These are phyloP conservation scores for Actinomucor elegans DNA, from an alignment of 371 early-diverging fungal species.

Conservation along the genomic window DNA sequence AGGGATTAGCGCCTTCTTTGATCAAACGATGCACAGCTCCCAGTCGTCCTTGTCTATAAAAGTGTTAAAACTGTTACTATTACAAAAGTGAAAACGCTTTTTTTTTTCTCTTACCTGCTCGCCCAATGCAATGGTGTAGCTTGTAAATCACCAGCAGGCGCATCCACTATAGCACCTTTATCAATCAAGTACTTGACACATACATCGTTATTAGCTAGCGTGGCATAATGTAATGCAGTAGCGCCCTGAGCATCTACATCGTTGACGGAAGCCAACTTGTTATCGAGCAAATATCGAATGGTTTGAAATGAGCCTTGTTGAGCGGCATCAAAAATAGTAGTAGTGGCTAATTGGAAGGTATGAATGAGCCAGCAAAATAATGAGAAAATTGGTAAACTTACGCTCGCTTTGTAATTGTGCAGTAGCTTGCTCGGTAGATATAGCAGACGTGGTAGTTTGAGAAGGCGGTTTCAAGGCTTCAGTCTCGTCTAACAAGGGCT, in stretches of 20 bases:
- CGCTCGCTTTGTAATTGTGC: neutral
- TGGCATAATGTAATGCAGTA: constrained; percentile 81
- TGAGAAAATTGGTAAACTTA: neutral
- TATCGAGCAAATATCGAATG: constrained; percentile 53
- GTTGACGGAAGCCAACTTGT: constrained; percentile 44
- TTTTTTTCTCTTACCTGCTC: constrained; percentile 41
- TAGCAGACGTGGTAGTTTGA: neutral
- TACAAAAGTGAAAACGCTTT: neutral
- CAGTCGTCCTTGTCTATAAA: constrained; percentile 66
- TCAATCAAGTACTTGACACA: constrained; percentile 81
- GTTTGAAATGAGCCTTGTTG: constrained; percentile 63
- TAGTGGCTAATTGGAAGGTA: neutral
- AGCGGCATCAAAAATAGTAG: constrained; percentile 65
- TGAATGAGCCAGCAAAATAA: neutral
- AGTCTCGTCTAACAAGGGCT: constrained; percentile 1
- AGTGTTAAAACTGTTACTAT: neutral
- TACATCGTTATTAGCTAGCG: constrained; percentile 73
- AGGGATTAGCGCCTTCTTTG: constrained; percentile 77
- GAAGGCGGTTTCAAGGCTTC: neutral
- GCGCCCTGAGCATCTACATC: constrained; percentile 66
- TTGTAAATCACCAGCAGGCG: constrained; percentile 71
- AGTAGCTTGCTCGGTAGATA: constrained; percentile 11
- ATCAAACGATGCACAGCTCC: constrained; percentile 72
- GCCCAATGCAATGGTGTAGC: constrained; percentile 95
- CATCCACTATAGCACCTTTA: constrained; percentile 76